Evolutionary conservation across 2,329 filamentous ascomycete genomes (phyloP).

Genomic region (Kalmusia sp.): DNA sequence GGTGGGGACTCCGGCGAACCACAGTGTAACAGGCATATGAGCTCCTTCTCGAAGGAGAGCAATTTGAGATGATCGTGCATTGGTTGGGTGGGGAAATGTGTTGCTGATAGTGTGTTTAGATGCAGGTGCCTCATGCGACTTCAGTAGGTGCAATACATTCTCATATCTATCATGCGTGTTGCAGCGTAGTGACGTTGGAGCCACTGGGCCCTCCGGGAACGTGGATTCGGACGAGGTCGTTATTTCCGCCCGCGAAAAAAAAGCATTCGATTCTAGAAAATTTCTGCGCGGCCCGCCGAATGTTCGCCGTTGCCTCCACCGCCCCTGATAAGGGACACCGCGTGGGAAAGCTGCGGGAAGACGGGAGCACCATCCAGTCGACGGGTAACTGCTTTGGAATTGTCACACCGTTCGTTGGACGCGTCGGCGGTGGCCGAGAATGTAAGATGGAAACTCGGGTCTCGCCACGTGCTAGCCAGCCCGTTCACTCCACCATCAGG

Average conservation of each 20-base stretch:
- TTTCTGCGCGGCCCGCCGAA: not conserved
- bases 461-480: constrained; percentile 1
- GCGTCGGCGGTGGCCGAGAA: not conserved
- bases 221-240: not conserved
- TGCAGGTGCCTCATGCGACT: too few relatives aligned
- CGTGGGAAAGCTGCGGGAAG: too few relatives aligned
- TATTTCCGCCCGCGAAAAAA: not conserved
- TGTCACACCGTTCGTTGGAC: too few relatives aligned
- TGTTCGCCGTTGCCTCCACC: not conserved
- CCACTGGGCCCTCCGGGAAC: constrained; percentile 1
- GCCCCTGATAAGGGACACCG: not conserved
- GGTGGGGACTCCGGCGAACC: not conserved
- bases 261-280: not conserved
- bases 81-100: not conserved
- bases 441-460: not conserved
- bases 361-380: not conserved
- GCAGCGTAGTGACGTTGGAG: not conserved
- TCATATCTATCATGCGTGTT: too few relatives aligned
- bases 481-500: not conserved
- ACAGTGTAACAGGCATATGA: not conserved
- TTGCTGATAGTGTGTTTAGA: not conserved
- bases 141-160: too few relatives aligned
- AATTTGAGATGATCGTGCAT: not conserved
- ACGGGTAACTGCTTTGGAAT: too few relatives aligned
- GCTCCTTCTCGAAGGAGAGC: not conserved